A percentile compares a stretch with the other conserved stretches of the same genome.
Evolutionary conservation across 352 stramenopile genomes (phyloP).

Genomic region (Peronospora destructor): DNA sequence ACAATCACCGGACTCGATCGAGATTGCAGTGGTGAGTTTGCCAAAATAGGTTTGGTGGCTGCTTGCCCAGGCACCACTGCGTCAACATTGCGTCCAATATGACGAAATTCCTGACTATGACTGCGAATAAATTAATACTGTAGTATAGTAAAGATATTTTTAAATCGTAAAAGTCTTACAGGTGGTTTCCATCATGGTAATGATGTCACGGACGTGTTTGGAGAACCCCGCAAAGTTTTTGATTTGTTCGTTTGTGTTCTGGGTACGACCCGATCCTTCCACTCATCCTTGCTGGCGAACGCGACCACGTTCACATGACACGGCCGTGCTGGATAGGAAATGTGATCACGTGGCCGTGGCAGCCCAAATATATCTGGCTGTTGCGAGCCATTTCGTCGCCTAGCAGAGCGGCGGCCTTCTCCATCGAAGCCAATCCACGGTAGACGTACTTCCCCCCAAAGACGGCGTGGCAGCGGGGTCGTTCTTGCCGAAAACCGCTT

Average conservation of each 20-base stretch:
- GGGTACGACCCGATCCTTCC: slow-evolving; percentile 31
- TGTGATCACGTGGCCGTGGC: slow-evolving; percentile 32
- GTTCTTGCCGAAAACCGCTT: slow-evolving; percentile 24
- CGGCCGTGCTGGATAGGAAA: slow-evolving; percentile 31
- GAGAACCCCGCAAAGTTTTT: slow-evolving; percentile 30
- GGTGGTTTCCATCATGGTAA: slow-evolving; percentile 38
- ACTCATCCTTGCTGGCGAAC: slow-evolving; percentile 31
- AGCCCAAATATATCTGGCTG: slow-evolving; percentile 36
- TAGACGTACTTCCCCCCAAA: slow-evolving; percentile 35
- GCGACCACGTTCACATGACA: slow-evolving; percentile 35
- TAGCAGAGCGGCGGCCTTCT: slow-evolving; percentile 27
- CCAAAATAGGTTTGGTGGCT: too few relatives aligned
- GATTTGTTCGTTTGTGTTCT: slow-evolving; percentile 27
- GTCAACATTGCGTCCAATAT: too few relatives aligned
- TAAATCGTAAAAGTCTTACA: too few relatives aligned
- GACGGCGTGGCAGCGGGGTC: slow-evolving; percentile 23
- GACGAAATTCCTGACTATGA: too few relatives aligned
- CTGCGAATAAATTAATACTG: too few relatives aligned
- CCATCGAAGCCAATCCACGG: slow-evolving; percentile 29
- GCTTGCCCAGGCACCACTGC: too few relatives aligned
- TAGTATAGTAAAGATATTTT: too few relatives aligned
- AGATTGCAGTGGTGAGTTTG: too few relatives aligned
- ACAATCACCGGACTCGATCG: too few relatives aligned
- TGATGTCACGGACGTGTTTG: slow-evolving; percentile 28
- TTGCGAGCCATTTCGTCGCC: slow-evolving; percentile 34